phyloP scores from a whole-genome alignment of 2,329 filamentous ascomycete species.

The Penicillium sp. region DNA sequence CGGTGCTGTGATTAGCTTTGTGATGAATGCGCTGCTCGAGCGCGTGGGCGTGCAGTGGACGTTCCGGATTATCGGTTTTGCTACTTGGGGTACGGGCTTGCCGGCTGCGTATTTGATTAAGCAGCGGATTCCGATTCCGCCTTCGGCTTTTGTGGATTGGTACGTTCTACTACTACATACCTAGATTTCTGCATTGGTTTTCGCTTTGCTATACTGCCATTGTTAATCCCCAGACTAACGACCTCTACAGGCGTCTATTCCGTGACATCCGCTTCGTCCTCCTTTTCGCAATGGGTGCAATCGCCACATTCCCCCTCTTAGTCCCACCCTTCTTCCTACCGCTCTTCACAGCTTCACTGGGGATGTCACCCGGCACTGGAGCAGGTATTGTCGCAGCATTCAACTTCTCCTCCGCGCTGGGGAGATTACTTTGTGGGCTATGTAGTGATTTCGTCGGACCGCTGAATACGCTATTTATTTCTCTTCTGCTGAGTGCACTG shows the following conservation, averaged over 20 bases:
- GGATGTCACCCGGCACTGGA: conserved; percentile 53
- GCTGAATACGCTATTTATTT: conserved; percentile 55
- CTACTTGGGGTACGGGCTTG: conserved; percentile 54
- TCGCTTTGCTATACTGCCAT: neutral
- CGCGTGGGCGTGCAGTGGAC: conserved; percentile 44
- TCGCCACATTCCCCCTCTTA: conserved; percentile 61
- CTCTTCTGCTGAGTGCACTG: conserved; percentile 54
- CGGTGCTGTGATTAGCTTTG: conserved; percentile 54
- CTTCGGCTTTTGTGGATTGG: conserved; percentile 52
- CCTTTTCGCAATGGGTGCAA: conserved; percentile 55
- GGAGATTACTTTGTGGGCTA: conserved; percentile 56
- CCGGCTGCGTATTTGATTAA: conserved; percentile 56
- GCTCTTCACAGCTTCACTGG: conserved; percentile 56
- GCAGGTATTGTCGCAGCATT: conserved; percentile 62
- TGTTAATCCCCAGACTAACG: neutral
- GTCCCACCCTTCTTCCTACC: conserved; percentile 64
- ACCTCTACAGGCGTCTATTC: conserved; percentile 48
- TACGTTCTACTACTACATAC: conserved; percentile 24
- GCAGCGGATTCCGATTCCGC: conserved; percentile 36
- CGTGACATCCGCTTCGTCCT: conserved; percentile 52
- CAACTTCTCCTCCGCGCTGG: conserved; percentile 60
- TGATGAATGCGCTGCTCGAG: conserved; percentile 46
- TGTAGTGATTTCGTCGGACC: conserved; percentile 56
- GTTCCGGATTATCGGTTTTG: conserved; percentile 47
- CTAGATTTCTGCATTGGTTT: neutral